Conservation (phyloP, 192 early-diverging fungal genomes). For the Entophlyctis luteolus region DNA sequence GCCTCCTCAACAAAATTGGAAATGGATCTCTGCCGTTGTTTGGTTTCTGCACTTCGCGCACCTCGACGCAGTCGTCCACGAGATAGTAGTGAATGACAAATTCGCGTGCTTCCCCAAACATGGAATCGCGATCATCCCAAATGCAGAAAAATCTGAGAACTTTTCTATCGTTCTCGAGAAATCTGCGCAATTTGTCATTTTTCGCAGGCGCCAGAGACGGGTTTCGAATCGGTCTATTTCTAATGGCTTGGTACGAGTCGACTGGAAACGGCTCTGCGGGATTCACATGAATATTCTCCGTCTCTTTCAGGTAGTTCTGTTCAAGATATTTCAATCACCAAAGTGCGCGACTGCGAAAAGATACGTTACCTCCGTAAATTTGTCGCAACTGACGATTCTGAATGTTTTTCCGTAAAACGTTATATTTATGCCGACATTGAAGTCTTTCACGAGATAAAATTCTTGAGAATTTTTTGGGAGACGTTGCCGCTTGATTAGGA, state of each 20-base stretch:
- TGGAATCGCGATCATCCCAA: constrained; percentile 58
- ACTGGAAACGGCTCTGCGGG: constrained; percentile 47
- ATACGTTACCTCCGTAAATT: constrained; percentile 62
- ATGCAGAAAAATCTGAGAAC: constrained; percentile 63
- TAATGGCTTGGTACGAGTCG: constrained; percentile 48
- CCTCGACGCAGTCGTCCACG: constrained; percentile 64
- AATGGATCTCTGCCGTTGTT: constrained; percentile 62
- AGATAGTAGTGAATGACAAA: constrained; percentile 67
- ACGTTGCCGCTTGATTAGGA: constrained; percentile 62
- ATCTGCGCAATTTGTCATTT: constrained; percentile 54
- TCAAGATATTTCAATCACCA: no score
- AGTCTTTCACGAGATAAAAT: constrained; percentile 50
- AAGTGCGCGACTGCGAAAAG: no score
- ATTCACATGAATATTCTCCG: constrained; percentile 50
- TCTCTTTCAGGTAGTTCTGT: constrained; percentile 53
- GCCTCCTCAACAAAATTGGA: constrained; percentile 54
- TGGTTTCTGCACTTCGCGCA: constrained; percentile 57
- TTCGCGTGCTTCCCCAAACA: constrained; percentile 62
- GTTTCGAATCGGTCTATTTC: constrained; percentile 44
- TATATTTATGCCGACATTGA: constrained; percentile 56
- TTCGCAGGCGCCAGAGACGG: constrained; percentile 19
- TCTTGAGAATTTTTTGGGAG: constrained; percentile 52
- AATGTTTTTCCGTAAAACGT: constrained; percentile 65
- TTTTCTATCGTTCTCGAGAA: constrained; percentile 59
- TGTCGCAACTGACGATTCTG: constrained; percentile 53